Base-by-base conservation (phyloP, 2,329 filamentous ascomycete genomes). In the Tolypocladium ovalisporum region DNA sequence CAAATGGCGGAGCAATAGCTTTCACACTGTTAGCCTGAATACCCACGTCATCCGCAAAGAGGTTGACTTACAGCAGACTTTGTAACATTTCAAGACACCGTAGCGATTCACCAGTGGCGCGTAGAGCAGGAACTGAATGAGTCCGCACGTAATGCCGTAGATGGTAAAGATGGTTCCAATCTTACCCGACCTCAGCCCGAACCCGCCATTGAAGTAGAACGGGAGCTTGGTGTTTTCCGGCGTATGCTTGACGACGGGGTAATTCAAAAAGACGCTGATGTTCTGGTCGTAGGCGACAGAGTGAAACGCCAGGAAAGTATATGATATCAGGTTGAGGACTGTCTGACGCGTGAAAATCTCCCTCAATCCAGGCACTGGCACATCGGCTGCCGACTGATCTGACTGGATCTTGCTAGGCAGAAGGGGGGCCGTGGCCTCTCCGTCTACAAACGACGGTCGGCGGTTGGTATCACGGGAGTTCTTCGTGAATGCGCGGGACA, bases 151-250 rank as follows among this genome's bases (percentile, higher is more conserved):
- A 55, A 95, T 76, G 24, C 90, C 91, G 69, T 93, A 95, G 5
- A 89, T 66, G 1, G 89, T 94, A 70, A 95, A 96, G 59, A 96
- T 85, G 37, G 89, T 80, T 13, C 93, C 93, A 62, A 97, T 97
- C 54, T 83, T 79, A 58, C 84, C 82, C 1, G 89, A 87, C 53
- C 82, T 77, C 65, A 84, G 70, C 1, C 90, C 90, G 66, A 95
- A 95, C 0, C 91, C 91, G 40, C 90, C 87, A 2, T 81, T 79
- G 66, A 97, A 97, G 66, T 89, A 87, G 66, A 97, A 86, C 0
- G 92, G 92, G 0, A 90, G 78, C 2, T 77, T 73, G 0, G 78
- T 82, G 65, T 83, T 83, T 13, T 84, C 75, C 0, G 80, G 74
- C 0, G 83, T 82, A 58, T 82, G 79, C 52, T 81, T 72, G 37